These are phyloP conservation scores for Alternaria consortialis DNA, from an alignment of 2,329 filamentous ascomycete genomes.

Conservation along the genomic window DNA sequence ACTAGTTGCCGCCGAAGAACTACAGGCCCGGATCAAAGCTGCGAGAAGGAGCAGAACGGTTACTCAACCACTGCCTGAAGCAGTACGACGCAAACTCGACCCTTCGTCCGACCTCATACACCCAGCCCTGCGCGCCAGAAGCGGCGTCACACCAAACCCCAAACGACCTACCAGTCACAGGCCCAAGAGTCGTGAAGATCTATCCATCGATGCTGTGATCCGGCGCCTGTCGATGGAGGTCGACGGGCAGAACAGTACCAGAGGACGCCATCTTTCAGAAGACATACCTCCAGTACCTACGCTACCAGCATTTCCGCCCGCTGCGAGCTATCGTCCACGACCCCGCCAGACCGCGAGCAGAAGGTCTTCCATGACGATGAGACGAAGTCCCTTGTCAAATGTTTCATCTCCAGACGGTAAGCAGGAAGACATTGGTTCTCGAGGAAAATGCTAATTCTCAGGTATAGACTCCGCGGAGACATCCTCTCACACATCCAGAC, in stretches of 20 bases:
- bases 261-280: not conserved
- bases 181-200: conserved; percentile 12
- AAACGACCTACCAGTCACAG: conserved; percentile 13
- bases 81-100: conserved; percentile 19
- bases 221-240: conserved; percentile 13
- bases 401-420: conserved; percentile 22
- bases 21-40: conserved; percentile 30
- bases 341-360: conserved; percentile 13
- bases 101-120: conserved; percentile 21
- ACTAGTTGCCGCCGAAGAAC: conserved; percentile 26
- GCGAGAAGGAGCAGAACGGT: conserved; percentile 25
- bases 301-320: conserved; percentile 2
- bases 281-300: conserved; percentile 12
- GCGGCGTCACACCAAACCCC: conserved; percentile 9
- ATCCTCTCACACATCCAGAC: conserved; percentile 16
- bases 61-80: conserved; percentile 17
- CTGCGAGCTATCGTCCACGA: conserved; percentile 14
- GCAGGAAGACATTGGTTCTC: not conserved
- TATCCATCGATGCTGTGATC: conserved; percentile 41
- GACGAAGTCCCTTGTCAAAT: conserved; percentile 27
- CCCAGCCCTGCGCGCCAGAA: conserved; percentile 17
- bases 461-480: conserved; percentile 14
- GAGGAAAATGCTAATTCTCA: not conserved
- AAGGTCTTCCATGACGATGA: conserved; percentile 23
- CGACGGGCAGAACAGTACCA: not conserved